Percentiles rank a stretch among this genome's conserved stretches.
These are phyloP conservation scores for Boletellus ananas DNA, from an alignment of 768 basidiomycete genomes.

Conservation along the genomic window DNA sequence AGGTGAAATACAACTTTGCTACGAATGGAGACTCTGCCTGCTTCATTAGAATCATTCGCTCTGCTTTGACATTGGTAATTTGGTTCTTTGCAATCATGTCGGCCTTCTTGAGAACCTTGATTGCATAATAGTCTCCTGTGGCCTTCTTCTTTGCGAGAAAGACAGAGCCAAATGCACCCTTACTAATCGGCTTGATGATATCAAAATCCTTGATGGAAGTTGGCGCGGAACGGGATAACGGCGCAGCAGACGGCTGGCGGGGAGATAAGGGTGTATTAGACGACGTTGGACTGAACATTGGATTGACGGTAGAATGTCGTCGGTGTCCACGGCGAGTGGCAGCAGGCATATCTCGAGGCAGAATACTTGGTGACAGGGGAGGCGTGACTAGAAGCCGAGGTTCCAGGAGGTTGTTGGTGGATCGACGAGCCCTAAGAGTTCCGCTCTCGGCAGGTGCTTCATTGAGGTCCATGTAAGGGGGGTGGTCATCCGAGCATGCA, in stretches of 20 bases:
- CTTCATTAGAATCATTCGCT: conserved; percentile 99
- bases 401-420: conserved; percentile 58
- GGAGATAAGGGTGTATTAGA: conserved; percentile 72
- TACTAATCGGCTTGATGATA: conserved; percentile 98
- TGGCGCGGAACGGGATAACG: conserved; percentile 72
- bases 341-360: conserved; percentile 48
- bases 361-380: conserved; percentile 57
- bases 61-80: conserved; percentile 99
- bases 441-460: conserved; percentile 38
- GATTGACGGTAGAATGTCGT: conserved; percentile 69
- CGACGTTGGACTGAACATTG: conserved; percentile 54
- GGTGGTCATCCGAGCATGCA: conserved; percentile 52
- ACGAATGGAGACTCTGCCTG: conserved; percentile 98
- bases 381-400: conserved; percentile 70
- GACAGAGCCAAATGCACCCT: conserved; percentile 97
- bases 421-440: conserved; percentile 61
- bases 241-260: conserved; percentile 73
- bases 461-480: conserved; percentile 66
- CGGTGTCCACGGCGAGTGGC: conserved; percentile 56
- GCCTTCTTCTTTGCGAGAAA: conserved; percentile 98
- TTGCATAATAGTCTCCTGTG: conserved; percentile 98
- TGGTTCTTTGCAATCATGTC: conserved; percentile 99
- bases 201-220: conserved; percentile 99
- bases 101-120: conserved; percentile 99
- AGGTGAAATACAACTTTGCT: conserved; percentile 96